Percentiles rank a stretch among this genome's conserved stretches.
Conservation (phyloP, 1,139 yeast genomes). For the Schwanniomyces etchellsii region DNA sequence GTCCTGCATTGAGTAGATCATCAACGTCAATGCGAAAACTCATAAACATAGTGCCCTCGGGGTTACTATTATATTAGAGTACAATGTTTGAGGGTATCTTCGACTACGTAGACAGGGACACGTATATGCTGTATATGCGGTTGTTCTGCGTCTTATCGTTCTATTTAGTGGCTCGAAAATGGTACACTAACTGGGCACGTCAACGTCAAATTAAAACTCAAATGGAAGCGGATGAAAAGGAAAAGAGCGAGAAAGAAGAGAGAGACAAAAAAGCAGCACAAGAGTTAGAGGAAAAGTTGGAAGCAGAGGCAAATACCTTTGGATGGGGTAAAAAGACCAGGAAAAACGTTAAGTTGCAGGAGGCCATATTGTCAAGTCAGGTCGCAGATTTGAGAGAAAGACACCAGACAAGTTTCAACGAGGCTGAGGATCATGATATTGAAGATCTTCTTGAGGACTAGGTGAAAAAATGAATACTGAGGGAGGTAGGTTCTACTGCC, state of each 20-base stretch:
- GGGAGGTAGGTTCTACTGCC: no score
- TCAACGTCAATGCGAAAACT: no score
- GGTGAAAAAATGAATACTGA: no score
- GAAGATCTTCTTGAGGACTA: slow-evolving; percentile 58
- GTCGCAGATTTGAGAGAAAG: slow-evolving; percentile 38
- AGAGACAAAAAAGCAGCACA: slow-evolving; percentile 25
- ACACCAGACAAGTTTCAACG: slow-evolving; percentile 42
- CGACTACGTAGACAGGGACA: slow-evolving; percentile 31
- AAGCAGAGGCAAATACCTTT: slow-evolving; percentile 43
- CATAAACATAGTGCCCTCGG: no score
- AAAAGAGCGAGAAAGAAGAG: slow-evolving; percentile 31
- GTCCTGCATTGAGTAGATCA: no score
- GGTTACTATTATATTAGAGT: no score
- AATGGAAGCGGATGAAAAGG: slow-evolving; percentile 41
- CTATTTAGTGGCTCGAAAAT: slow-evolving; percentile 31
- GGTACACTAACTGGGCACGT: slow-evolving; percentile 39
- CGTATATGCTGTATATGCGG: slow-evolving; percentile 33
- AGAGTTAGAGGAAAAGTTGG: slow-evolving; percentile 24
- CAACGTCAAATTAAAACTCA: slow-evolving; percentile 49
- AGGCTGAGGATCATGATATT: slow-evolving; percentile 63
- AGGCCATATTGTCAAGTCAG: slow-evolving; percentile 45
- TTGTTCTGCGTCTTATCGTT: slow-evolving; percentile 27
- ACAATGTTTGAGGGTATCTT: slow-evolving; percentile 25
- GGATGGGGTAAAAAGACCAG: slow-evolving; percentile 82
- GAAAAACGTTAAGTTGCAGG: slow-evolving; percentile 48